phyloP scores from a whole-genome alignment of 2,329 filamentous ascomycete genomes.

The Metarhizium rileyi region DNA sequence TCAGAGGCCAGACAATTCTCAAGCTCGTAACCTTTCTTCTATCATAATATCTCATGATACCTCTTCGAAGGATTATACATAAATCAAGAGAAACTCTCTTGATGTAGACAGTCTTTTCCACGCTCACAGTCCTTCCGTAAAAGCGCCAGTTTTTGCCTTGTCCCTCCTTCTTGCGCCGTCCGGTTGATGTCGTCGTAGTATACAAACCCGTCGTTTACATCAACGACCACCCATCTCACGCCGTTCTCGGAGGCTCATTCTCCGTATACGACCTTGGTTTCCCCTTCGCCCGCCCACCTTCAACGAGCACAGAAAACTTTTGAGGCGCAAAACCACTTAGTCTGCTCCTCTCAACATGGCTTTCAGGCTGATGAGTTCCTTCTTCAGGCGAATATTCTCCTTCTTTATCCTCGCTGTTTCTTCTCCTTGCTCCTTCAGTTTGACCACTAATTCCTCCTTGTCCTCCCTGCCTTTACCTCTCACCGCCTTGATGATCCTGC shows the following conservation, averaged over 20 bases:
- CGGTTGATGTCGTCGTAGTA: not conserved
- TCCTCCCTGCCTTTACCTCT: conserved; percentile 64
- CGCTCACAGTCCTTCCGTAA: not conserved
- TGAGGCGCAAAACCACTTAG: conserved; percentile 18
- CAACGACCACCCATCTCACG: not conserved
- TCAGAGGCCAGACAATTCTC: not conserved
- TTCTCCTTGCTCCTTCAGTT: conserved; percentile 64
- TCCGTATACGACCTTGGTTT: not conserved
- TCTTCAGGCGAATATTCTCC: conserved; percentile 74
- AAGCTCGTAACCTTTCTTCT: not conserved
- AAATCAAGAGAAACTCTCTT: not conserved
- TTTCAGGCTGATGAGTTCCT: conserved; percentile 67
- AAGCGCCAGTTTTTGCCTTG: not conserved
- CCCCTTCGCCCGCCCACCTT: not conserved
- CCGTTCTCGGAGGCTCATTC: not conserved
- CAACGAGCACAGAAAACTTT: conserved; percentile 10
- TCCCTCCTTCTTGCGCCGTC: not conserved
- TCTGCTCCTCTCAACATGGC: conserved; percentile 40
- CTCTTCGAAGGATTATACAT: not conserved
- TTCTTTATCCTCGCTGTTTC: conserved; percentile 70
- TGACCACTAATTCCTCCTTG: conserved; percentile 64
- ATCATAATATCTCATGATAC: not conserved
- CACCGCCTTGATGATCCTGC: conserved; percentile 69
- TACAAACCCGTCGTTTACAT: conserved; percentile 4
- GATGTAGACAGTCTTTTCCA: not conserved